Evolutionary conservation across 176 grass and related monocot species (phyloP), one percentile per base, ranked within the genome.

Genomic region (Bromus sterilis): DNA sequence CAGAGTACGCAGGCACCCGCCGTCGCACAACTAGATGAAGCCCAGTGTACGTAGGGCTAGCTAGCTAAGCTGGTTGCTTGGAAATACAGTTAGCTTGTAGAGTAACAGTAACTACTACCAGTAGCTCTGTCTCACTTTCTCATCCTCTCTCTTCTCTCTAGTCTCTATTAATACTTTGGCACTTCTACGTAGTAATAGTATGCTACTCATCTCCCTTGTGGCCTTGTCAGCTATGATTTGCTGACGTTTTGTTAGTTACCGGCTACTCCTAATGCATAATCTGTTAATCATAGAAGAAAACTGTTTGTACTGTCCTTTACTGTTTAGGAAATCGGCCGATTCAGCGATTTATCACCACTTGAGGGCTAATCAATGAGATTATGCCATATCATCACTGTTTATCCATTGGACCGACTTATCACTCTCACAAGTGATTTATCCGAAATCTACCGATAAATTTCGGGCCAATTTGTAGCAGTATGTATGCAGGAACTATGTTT

Each of bases 21-120:
- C 94, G 46, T 81, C 71, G 68, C 90, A 97, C 83, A 94, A 97
- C 84, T 97, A 80, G 36, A 25, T 26, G 33, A 44, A 64, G 9
- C n/a, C 7, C 7, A 53, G 46, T n/a, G 7, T n/a, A 56, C 0
- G 3, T 35, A 2, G 4, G 20, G 32, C 51, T 31, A 36, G 37
- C 56, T 53, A 66, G 36, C 40, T 14, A 28, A 72, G 40, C 13
- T 29, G 39, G 46, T 73, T 62, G 48, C 56, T 61, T 74, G 24
- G 21, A 51, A 28, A 62, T 49, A 48, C 57, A 75, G 3, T 74
- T 53, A 25, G 75, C 56, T 78, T 78, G 31, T 7, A 78, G 40
- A 63, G 39, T 63, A 63, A 43, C 16, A 13, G 15, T 61, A 61
- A 25, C 55, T 77, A 42, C 24, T 36, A 30, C n/a, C n/a, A n/a